Percentiles rank a stretch among this genome's conserved stretches.
Evolutionary conservation across 208 protist genomes (phyloP).

Genomic region (Tetramitus jugosus): DNA sequence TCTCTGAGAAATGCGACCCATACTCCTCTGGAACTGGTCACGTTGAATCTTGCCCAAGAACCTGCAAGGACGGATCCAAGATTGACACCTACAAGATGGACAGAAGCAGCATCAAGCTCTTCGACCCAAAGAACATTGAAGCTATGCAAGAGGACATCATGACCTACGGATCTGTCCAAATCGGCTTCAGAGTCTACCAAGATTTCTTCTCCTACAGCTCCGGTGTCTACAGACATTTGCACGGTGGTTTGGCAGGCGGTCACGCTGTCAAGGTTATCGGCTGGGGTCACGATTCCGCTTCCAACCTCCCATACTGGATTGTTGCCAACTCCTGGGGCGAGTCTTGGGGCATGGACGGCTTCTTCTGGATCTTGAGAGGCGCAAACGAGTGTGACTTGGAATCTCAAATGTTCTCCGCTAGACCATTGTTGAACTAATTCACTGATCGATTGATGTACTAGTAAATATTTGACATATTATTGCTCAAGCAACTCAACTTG

Average conservation of each 20-base stretch:
- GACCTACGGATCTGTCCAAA: slow-evolving; percentile 66
- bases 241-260: slow-evolving; percentile 53
- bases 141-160: slow-evolving; percentile 52
- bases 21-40: slow-evolving; percentile 31
- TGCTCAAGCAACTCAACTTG: too few relatives aligned
- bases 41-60: slow-evolving; percentile 24
- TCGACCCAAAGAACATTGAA: not conserved
- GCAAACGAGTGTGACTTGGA: not conserved
- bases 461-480: too few relatives aligned
- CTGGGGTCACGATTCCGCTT: slow-evolving; percentile 51
- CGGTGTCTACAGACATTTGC: slow-evolving; percentile 71
- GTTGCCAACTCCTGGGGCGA: too few relatives aligned
- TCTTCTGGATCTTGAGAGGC: not conserved
- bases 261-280: slow-evolving; percentile 73
- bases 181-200: slow-evolving; percentile 69
- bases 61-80: slow-evolving; percentile 25
- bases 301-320: slow-evolving; percentile 69
- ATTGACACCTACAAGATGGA: not conserved
- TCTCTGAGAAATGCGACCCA: slow-evolving; percentile 29
- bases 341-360: too few relatives aligned
- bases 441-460: too few relatives aligned
- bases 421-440: too few relatives aligned
- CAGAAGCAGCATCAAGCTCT: not conserved
- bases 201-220: slow-evolving; percentile 73
- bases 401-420: too few relatives aligned